Conservation (phyloP, 2,329 filamentous ascomycete species). For the Fusarium coicis region DNA sequence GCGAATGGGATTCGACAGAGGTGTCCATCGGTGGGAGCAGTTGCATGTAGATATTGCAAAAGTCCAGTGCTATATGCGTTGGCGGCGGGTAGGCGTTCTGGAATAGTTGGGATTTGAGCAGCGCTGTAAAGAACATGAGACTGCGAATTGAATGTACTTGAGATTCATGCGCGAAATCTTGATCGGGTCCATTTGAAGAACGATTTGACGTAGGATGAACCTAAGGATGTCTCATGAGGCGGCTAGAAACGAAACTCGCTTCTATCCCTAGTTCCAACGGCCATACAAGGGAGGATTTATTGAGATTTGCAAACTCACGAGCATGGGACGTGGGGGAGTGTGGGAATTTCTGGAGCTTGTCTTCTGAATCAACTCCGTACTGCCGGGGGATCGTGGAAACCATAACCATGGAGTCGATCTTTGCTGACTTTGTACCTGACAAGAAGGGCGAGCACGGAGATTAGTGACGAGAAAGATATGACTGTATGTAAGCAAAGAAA, state of each 20-base stretch:
- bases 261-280: slow-evolving; percentile 10
- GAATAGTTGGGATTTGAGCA: slow-evolving; percentile 38
- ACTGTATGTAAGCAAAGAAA: slow-evolving; percentile 7
- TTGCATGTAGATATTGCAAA: slow-evolving; percentile 37
- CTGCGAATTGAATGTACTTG: slow-evolving; percentile 6
- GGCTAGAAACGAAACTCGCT: slow-evolving; percentile 11
- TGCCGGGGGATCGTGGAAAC: slow-evolving; percentile 3
- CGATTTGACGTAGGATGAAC: background rate
- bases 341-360: slow-evolving; percentile 7
- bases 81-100: slow-evolving; percentile 43
- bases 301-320: slow-evolving; percentile 36
- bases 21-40: slow-evolving; percentile 15
- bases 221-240: slow-evolving; percentile 10
- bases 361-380: background rate
- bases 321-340: background rate
- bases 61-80: slow-evolving; percentile 39
- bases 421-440: slow-evolving; percentile 14
- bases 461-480: slow-evolving; percentile 28
- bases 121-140: slow-evolving; percentile 26
- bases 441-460: slow-evolving; percentile 24
- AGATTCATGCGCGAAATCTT: background rate
- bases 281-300: slow-evolving; percentile 31
- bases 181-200: slow-evolving; percentile 2
- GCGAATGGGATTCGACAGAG: slow-evolving; percentile 12
- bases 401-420: slow-evolving; percentile 13